Evolutionary conservation across 805 yeast genomes (phyloP), one percentile per base, ranked within the genome.

Genomic region (Kluyveromyces aestuarii): DNA sequence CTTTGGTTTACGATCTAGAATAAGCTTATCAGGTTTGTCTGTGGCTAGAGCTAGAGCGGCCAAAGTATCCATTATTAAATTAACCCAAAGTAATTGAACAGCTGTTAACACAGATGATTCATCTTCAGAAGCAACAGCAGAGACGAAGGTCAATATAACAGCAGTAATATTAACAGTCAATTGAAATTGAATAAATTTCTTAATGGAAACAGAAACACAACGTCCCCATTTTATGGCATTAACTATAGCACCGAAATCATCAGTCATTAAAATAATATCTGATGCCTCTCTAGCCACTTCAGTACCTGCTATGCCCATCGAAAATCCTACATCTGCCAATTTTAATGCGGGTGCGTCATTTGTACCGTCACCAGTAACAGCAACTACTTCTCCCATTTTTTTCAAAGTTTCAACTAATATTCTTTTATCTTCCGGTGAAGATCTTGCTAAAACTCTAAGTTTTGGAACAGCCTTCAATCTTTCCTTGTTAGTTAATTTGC

Each of bases 291-390:
- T 80, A 9, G 99, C 99, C 52, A 93, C 98, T 69, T 93, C 99
- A 2, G 99, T 93, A 55, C 99, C 99, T 8, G 96, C 77, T 52
- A 90, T 87, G 55, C 99, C 99, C 99, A 93, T 93, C 2, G 98
- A 87, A 63, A 93, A 91, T 1, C 99, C 99, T 50, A 93, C 96
- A 69, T 93, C 98, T 0, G 99, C 99, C 50, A 90, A 74, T 62
- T 91, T 88, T 61, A 93, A 76, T 2, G 99, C 98, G 14, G 97
- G 97, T 0, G 98, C 99, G 74, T 93, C 99, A 66, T 93, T 93
- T 8, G 98, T 91, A 68, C 99, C 99, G 66, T 93, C 99, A 63
- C 99, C 99, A 37, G 99, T 93, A 36, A 91, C 98, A 1, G 99
- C 99, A 45, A 93, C 99, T 36, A 91, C 95, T 61, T 93, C 97